Percentiles rank a stretch among this genome's conserved stretches.
Evolutionary conservation across 495 filamentous ascomycete genomes (phyloP).

Genomic region (Podospora tetraspora): DNA sequence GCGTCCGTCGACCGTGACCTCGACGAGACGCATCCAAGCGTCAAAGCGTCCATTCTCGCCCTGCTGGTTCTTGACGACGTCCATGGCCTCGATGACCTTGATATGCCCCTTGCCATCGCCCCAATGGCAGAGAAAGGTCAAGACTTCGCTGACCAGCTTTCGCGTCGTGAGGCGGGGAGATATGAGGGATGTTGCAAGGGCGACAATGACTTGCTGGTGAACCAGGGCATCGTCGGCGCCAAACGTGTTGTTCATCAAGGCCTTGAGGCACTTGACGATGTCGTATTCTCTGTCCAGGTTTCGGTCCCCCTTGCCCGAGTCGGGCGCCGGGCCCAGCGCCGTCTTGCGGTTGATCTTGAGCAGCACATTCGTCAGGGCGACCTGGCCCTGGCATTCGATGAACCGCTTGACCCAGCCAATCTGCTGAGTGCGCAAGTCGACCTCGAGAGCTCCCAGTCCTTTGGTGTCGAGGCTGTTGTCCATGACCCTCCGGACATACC

Average conservation of each 20-base stretch:
- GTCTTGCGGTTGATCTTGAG: conserved; percentile 86
- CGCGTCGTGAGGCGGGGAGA: conserved; percentile 87
- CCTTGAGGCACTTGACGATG: conserved; percentile 95
- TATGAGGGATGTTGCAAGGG: conserved; percentile 79
- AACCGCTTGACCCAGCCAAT: conserved; percentile 97
- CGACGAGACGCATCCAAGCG: conserved; percentile 97
- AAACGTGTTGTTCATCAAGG: conserved; percentile 98
- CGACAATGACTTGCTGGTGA: conserved; percentile 84
- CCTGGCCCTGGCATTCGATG: conserved; percentile 94
- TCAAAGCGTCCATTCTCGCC: conserved; percentile 95
- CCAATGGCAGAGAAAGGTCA: conserved; percentile 98
- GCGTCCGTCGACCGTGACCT: conserved; percentile 93
- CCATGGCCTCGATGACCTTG: conserved; percentile 89
- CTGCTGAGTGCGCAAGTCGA: conserved; percentile 91
- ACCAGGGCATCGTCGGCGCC: conserved; percentile 93
- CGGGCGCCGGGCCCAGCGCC: conserved; percentile 65
- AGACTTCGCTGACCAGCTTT: conserved; percentile 91
- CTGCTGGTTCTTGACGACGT: conserved; percentile 82
- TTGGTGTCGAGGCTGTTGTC: conserved; percentile 90
- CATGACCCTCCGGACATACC: conserved; percentile 97
- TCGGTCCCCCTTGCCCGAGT: conserved; percentile 67
- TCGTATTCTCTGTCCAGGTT: conserved; percentile 95
- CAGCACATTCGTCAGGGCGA: conserved; percentile 91
- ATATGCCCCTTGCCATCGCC: conserved; percentile 83
- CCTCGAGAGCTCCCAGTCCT: conserved; percentile 83